Evolutionary conservation across 331 rosid species (phyloP).

Genomic region (Acacia pycnantha): DNA sequence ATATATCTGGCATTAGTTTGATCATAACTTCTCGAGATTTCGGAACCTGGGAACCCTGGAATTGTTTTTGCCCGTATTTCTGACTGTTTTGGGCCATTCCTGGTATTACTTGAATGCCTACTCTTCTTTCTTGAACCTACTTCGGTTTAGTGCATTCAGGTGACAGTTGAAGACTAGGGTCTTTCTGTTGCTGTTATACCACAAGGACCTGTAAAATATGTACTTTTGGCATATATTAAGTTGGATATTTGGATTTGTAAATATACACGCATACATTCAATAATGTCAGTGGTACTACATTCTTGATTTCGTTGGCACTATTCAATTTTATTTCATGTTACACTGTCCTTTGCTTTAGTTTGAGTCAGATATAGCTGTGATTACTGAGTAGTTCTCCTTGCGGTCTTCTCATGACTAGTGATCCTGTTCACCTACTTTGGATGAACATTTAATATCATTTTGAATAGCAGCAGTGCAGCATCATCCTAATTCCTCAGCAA

Average conservation of each 20-base stretch:
- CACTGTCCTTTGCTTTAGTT: neutral
- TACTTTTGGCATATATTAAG: neutral
- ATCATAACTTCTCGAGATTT: neutral
- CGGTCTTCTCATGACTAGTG: neutral
- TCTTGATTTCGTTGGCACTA: neutral
- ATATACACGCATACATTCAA: neutral
- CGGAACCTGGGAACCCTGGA: neutral
- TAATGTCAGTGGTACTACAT: neutral
- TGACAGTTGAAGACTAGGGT: neutral
- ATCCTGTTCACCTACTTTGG: neutral
- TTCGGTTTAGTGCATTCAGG: neutral
- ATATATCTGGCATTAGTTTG: neutral
- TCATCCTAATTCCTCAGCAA: constrained; percentile 12
- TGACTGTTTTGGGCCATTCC: neutral
- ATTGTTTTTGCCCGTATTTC: neutral
- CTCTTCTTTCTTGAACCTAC: neutral
- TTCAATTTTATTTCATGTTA: neutral
- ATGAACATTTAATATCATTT: neutral
- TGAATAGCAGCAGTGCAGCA: neutral
- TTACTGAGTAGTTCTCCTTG: neutral
- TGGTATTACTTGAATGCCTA: no score
- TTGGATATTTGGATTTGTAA: neutral
- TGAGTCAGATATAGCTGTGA: neutral
- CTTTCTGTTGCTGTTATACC: neutral
- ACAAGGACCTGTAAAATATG: neutral